Base-by-base conservation (phyloP, 805 yeast genomes). In the Saccharomycopsis sp. region DNA sequence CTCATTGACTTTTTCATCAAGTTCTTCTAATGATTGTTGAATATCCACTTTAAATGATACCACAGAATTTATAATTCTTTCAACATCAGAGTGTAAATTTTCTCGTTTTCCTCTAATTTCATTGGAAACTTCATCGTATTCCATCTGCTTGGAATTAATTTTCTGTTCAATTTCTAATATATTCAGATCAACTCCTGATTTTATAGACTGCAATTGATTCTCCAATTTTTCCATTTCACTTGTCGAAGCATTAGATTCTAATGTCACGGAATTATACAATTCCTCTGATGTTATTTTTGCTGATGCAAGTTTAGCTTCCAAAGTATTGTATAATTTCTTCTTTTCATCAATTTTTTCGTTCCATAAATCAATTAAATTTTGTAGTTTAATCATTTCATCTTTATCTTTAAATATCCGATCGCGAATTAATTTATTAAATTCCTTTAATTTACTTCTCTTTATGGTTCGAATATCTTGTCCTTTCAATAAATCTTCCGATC, bases 171-270 rank as follows among this genome's bases (percentile, higher is more conserved):
- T 61, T 51, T 73, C 74, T 4, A 73, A 60, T 41, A 71, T 59
- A 38, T 72, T 76, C 47, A 74, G 76, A 47, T 73, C 70, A 11
- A 74, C 67, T 32, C 66, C 64, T 17, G 67, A 65, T 47, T 72
- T 70, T 58, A 74, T 65, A 9, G 65, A 66, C 40, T 72, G 72
- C 40, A 81, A 59, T 46, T 79, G 83, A 29, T 75, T 67, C 51
- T 79, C 84, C 43, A 78, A 59, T 56, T 73, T 72, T 58, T 81
- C 89, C 41, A 79, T 71, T 56, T 82, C 83, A n/a, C 79, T 72
- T 43, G 75, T 72, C 46, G 77, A 73, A 32, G 74, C 62, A 29
- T 72, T 66, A 22, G 72, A 63, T 51, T 77, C 77, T 52, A 74
- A 65, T 36, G 69, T 63, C 76, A 74, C 70, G 36, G 72, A 65